Percentiles rank a stretch among this genome's conserved stretches.
phyloP scores from a whole-genome alignment of 345 rosid species.

The Rhodamnia rubescens region DNA sequence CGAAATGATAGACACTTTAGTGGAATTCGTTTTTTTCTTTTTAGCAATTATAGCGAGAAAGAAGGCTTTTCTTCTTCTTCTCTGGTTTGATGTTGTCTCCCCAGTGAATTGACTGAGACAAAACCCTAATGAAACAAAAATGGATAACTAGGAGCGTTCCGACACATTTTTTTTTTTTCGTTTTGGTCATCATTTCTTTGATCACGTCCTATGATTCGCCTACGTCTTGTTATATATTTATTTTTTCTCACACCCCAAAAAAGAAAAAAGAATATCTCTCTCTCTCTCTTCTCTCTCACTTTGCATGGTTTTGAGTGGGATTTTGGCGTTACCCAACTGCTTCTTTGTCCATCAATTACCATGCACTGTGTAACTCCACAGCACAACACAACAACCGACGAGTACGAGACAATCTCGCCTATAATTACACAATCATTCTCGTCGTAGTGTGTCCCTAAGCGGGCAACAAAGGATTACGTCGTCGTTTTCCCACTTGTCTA shows the following conservation, averaged over 20 bases:
- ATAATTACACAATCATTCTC: neutral
- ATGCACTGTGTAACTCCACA: neutral
- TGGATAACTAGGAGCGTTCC: neutral
- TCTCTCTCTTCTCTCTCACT: neutral
- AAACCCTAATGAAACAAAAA: neutral
- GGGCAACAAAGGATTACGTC: neutral
- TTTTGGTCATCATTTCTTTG: neutral
- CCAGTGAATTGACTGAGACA: neutral
- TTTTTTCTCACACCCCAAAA: neutral
- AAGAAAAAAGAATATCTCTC: neutral
- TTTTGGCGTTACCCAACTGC: conserved; percentile 28
- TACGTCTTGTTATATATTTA: neutral
- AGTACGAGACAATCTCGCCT: neutral
- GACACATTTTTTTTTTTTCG: neutral
- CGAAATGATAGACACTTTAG: neutral
- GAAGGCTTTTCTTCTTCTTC: neutral
- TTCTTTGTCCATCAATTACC: conserved; percentile 2
- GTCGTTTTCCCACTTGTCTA: neutral
- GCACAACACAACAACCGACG: conserved; percentile 7
- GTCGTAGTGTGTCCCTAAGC: neutral
- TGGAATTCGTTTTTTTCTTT: neutral
- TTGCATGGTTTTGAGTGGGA: conserved; percentile 49
- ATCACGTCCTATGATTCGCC: neutral
- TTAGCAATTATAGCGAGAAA: neutral
- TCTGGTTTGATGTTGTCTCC: neutral